Evolutionary conservation across 2,329 filamentous ascomycete genomes (phyloP), one percentile per base, ranked within the genome.

Genomic region (Colletotrichum chlorophyti): DNA sequence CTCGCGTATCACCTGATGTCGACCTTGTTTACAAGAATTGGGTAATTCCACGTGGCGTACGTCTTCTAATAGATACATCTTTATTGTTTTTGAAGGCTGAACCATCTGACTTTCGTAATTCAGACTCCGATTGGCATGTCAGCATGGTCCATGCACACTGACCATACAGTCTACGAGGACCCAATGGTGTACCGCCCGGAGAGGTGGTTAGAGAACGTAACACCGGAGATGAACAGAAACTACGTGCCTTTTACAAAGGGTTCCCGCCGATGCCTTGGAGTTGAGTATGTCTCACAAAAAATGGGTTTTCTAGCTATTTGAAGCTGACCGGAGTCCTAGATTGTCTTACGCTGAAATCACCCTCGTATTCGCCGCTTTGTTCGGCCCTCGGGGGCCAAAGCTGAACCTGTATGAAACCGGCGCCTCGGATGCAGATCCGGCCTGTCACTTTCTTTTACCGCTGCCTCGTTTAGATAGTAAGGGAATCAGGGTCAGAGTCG

Each of bases 81-180:
- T 5, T 9, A 12, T 19, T 7, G 4, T 17, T 43, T 54, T 55
- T 2, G 58, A 64, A 38, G 66, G 65, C 6, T 64, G 65, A 32
- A 67, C 62, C 41, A 52, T 63, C 26, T 37, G 34, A 37, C 69
- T 65, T 63, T 63, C 14, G 65, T 74, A 6, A 70, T 71, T 14
- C 66, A 69, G 15, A 69, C 69, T 0, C 71, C 75, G 1, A 67
- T 79, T 5, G 68, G 71, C 23, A 75, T 75, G 72, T 72, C 72
- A 1, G 68, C 69, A 15, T 66, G 70, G 14, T 62, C 55, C 15
- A 51, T 68, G 29, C 65, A 68, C 49, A 64, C 58, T 17, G 62
- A 71, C 42, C 58, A 64, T 7, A 19, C 38, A 1, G 38, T 69
- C 10, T 71, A 61, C 49, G 63, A 65, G 0, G 34, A 59, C 2